phyloP scores from a whole-genome alignment of 345 rosid species.

The Balakata baccata region DNA sequence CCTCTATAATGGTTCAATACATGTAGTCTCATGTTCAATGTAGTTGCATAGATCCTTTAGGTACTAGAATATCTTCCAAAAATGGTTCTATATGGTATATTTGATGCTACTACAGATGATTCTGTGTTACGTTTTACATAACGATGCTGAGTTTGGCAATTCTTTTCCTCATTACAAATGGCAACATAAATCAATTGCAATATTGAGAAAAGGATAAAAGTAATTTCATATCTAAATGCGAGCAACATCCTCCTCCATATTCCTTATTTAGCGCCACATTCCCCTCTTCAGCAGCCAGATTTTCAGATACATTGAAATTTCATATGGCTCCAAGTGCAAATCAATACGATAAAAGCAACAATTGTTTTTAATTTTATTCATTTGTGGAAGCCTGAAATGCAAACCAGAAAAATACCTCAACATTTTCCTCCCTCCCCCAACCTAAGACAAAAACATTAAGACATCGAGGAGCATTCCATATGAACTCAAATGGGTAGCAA shows the following conservation, averaged over 20 bases:
- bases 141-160: neutral
- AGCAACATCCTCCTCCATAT: neutral
- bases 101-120: neutral
- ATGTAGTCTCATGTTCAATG: neutral
- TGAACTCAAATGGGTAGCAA: too few species aligned
- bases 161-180: neutral
- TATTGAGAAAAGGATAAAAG: too few species aligned
- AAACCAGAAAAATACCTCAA: neutral
- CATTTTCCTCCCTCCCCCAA: neutral
- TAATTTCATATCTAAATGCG: neutral
- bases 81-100: neutral
- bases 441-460: neutral
- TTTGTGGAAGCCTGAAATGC: neutral
- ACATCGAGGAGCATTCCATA: too few species aligned
- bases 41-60: neutral
- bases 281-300: neutral
- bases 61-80: neutral
- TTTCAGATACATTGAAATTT: neutral
- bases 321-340: neutral
- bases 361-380: neutral
- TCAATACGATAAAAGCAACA: neutral
- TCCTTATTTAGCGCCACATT: neutral
- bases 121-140: neutral
- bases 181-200: neutral
- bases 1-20: neutral